Base-by-base conservation (phyloP, 768 basidiomycete genomes). In the Neoboletus magnificus region DNA sequence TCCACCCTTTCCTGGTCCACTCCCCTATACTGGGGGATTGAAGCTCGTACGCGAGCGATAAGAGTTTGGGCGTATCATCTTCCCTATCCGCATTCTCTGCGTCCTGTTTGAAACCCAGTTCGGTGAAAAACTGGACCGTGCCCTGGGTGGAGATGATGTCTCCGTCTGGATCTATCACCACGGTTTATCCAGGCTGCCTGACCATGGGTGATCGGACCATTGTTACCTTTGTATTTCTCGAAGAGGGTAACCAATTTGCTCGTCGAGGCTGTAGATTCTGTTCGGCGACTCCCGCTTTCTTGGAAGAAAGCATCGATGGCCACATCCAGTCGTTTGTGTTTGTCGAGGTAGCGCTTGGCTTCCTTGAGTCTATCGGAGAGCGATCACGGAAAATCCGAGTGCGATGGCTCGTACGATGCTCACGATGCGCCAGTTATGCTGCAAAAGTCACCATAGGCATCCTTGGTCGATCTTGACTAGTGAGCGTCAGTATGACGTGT, bases 1-100 rank as follows among this genome's bases (percentile, higher is more conserved):
- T 62, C 91, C 91, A 95, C 0, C 83, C 86, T 56, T 81, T 74
- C 59, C 74, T 79, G 32, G 75, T 77, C 86, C 91, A 96, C 54
- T 80, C 76, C 2, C 89, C 91, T 49, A 95, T 75, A 56, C 74
- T 64, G 0, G 87, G 87, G 5, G 89, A 89, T 65, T 88, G 86
- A 25, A 93, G 79, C 63, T 93, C 89, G 63, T 79, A 91, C 10
- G 92, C 93, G 39, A 96, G 74, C 6, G 88, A 83, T 41, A 95
- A 80, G 49, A 95, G 75, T 9, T 64, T 67, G 13, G 92, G 89
- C 23, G 90, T 85, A 62, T 94, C 89, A 59, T 91, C 90, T 1
- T 89, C 76, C 16, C 90, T 83, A 1, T 66, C 73, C 1, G 91
- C 74, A 62, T 89, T 89, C 61, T 81, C 74, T 8, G 63, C 66